Base-by-base conservation (phyloP, 257 asterid species). In the Jacaranda copaia region DNA sequence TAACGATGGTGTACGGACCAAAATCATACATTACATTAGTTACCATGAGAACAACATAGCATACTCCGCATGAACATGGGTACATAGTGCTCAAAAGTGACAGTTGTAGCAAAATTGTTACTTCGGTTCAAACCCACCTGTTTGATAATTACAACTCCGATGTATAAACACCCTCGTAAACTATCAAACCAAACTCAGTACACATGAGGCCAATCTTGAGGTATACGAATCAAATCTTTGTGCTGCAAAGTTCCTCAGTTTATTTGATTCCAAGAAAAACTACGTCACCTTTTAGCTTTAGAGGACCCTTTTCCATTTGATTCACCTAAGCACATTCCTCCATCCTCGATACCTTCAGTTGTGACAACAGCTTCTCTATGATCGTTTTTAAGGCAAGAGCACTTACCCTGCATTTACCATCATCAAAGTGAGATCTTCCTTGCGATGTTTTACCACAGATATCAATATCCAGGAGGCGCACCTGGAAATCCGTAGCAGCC, bases 381-480 rank as follows among this genome's bases (percentile, higher is more conserved):
- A 95, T 90, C 35, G 74, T 78, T 80, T 78, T 93, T 59, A 95
- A 76, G 0, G 98, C 93, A 72, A 91, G 76, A 55, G 32, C 61
- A 8, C 61, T 55, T 55, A 8, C 25, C 32, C 35, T 10, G n/a
- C 61, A 55, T 55, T n/a, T 55, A 16, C 61, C 5, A 55, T 55
- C 61, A 55, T 55, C 61, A n/a, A 55, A 55, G 32, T 35, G 16
- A 55, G 61, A 55, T 55, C 61, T 16, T 91, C 81, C 91, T 93
- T 13, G 97, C 97, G 76, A 92, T 91, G 85, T 97, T 94, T 40
- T 97, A 43, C 97, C 97, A 75, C 98, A 94, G 13, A 94, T 90
- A 79, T 92, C 97, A n/a, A 94, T 86, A 67, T 94, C 98, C 18
- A 94, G 98, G 19, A 94, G 94, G 80, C 97, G 96, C 2, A 92